Conservation (phyloP, 371 early-diverging fungal species). For the Mucor racemosus region DNA sequence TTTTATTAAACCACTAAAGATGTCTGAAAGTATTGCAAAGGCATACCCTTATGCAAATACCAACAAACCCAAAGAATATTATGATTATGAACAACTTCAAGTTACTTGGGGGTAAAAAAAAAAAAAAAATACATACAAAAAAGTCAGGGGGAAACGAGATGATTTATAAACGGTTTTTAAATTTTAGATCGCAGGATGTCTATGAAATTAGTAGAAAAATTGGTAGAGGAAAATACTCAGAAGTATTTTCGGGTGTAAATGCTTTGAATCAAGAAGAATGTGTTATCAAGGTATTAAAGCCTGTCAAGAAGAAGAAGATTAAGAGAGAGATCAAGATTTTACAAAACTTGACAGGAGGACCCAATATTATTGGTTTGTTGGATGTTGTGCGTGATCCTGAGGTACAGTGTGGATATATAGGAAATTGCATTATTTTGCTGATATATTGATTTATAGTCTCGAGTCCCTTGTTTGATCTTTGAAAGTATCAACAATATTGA, state of each 20-base stretch:
- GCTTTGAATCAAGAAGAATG: conserved; percentile 78
- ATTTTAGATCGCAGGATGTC: conserved; percentile 70
- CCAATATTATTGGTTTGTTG: conserved; percentile 92
- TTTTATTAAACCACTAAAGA: neutral
- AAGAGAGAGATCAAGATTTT: conserved; percentile 99
- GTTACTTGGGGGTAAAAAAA: conserved; percentile 41
- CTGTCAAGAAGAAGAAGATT: conserved; percentile 99
- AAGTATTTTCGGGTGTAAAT: conserved; percentile 99
- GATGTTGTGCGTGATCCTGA: conserved; percentile 98
- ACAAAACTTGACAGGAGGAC: conserved; percentile 95
- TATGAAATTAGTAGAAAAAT: conserved; percentile 97
- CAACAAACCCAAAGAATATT: conserved; percentile 35
- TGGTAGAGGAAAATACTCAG: conserved; percentile 99
- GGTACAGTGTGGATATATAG: conserved; percentile 40
- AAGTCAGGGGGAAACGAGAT: neutral
- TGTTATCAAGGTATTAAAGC: conserved; percentile 99
- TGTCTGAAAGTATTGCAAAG: conserved; percentile 33
- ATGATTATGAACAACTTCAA: conserved; percentile 38
- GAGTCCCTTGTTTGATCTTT: conserved; percentile 96
- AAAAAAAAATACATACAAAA: too few species aligned
- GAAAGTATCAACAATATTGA: conserved; percentile 93
- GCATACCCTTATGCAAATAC: conserved; percentile 31
- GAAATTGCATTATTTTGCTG: neutral
- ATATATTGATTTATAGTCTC: conserved; percentile 56
- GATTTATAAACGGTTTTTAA: neutral